A percentile compares a stretch with the other conserved stretches of the same genome.
Conservation (phyloP, 2,329 filamentous ascomycete genomes). For the Alternaria arbusti region DNA sequence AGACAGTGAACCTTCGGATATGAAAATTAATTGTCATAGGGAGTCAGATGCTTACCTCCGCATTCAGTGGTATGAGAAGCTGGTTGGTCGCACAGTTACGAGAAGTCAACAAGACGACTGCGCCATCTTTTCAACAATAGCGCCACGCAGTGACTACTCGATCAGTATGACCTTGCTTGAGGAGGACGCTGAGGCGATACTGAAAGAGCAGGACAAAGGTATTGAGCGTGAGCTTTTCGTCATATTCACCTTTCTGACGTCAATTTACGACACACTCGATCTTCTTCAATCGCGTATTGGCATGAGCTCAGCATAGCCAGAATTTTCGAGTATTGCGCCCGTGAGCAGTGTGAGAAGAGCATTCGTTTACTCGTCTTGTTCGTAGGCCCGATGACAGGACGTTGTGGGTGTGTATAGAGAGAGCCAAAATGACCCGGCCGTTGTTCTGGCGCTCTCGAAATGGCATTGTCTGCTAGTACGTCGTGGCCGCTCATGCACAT, state of each 20-base stretch:
- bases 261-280: not conserved
- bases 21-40: not conserved
- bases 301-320: not conserved
- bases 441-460: not conserved
- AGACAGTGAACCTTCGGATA: not conserved
- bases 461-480: not conserved
- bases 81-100: not conserved
- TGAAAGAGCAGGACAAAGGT: accelerated
- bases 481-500: not conserved
- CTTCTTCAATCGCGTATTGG: not conserved
- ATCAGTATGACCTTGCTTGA: not conserved
- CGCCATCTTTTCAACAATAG: not conserved
- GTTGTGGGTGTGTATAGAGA: not conserved
- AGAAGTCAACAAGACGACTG: not conserved
- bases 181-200: not conserved
- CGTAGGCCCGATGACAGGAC: not conserved
- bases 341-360: not conserved
- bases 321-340: not conserved
- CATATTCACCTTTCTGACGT: not conserved
- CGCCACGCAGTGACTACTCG: not conserved
- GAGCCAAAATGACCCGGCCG: not conserved
- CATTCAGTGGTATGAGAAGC: not conserved
- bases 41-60: not conserved
- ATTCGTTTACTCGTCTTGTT: not conserved
- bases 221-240: not conserved